Conservation (phyloP, 805 yeast species). For the Kodamaea laetipori region DNA sequence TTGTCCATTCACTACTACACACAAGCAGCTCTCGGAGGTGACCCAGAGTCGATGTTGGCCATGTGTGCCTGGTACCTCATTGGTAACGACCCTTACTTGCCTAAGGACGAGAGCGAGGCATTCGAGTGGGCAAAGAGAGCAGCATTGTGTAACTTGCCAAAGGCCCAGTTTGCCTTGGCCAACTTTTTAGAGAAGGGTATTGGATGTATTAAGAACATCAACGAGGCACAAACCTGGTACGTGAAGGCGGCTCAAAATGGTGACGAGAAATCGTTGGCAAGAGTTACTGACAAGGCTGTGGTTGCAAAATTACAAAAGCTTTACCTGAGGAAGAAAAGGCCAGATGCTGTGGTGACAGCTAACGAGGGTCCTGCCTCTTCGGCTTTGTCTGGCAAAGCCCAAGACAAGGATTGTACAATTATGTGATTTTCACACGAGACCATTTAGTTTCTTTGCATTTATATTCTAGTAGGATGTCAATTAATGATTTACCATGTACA, state of each 20-base stretch:
- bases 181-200: slow-evolving; percentile 84
- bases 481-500: too few species aligned
- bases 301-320: slow-evolving; percentile 34
- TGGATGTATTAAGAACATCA: slow-evolving; percentile 66
- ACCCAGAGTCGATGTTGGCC: slow-evolving; percentile 86
- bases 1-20: slow-evolving; percentile 91
- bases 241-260: slow-evolving; percentile 66
- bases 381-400: slow-evolving; percentile 20
- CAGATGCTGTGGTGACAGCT: slow-evolving; percentile 8
- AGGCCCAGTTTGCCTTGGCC: slow-evolving; percentile 85
- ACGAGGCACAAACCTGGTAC: slow-evolving; percentile 74
- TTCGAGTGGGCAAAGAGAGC: slow-evolving; percentile 94
- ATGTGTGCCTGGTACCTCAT: slow-evolving; percentile 96
- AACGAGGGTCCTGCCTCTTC: slow-evolving; percentile 13
- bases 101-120: slow-evolving; percentile 79
- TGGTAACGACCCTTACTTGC: slow-evolving; percentile 83
- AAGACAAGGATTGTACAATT: slow-evolving; percentile 48
- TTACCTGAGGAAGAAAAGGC: slow-evolving; percentile 28
- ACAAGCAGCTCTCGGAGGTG: slow-evolving; percentile 85
- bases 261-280: slow-evolving; percentile 39
- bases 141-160: slow-evolving; percentile 70
- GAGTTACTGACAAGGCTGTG: slow-evolving; percentile 35
- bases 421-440: slow-evolving; percentile 25
- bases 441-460: background rate
- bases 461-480: background rate